These are phyloP conservation scores for Acaromyces ingoldii DNA, from an alignment of 1,284 basidiomycete genomes.

Conservation along the genomic window DNA sequence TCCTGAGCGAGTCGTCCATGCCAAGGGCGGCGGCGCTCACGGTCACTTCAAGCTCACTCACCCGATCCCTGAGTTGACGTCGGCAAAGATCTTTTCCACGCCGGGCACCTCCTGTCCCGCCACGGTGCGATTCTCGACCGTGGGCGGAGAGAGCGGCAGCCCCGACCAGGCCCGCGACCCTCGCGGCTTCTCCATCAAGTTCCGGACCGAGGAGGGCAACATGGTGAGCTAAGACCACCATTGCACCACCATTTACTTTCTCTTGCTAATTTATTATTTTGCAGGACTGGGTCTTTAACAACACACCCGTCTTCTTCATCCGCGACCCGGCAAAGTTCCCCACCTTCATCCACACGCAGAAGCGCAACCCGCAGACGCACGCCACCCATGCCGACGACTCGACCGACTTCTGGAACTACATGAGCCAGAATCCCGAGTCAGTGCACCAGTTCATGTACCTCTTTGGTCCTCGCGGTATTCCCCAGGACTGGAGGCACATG, in stretches of 20 bases:
- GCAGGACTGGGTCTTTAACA: constrained; percentile 26
- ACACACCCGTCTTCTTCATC: constrained; percentile 49
- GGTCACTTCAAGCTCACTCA: constrained; percentile 32
- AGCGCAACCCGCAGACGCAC: constrained; percentile 53
- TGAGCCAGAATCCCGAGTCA: constrained; percentile 18
- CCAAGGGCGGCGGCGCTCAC: constrained; percentile 41
- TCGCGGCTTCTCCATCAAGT: constrained; percentile 38
- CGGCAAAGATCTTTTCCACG: constrained; percentile 22
- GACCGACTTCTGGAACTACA: constrained; percentile 69
- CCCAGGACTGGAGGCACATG: constrained; percentile 61
- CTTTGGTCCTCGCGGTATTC: constrained; percentile 69
- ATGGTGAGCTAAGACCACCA: constrained; percentile 19
- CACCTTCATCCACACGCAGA: constrained; percentile 9
- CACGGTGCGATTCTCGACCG: constrained; percentile 33
- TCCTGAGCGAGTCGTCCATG: constrained; percentile 45
- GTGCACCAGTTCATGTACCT: constrained; percentile 17
- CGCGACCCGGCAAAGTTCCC: constrained; percentile 53
- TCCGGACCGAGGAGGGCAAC: constrained; percentile 25
- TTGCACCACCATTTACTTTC: constrained; percentile 32
- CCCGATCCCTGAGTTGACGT: constrained; percentile 24
- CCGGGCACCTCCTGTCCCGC: constrained; percentile 20
- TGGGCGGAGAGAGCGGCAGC: constrained; percentile 31
- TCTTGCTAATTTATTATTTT: constrained; percentile 11
- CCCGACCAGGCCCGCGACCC: constrained; percentile 25
- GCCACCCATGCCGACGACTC: constrained; percentile 77